Conservation (phyloP, 208 protist species). For the Acanthamoeba lenticulata region DNA sequence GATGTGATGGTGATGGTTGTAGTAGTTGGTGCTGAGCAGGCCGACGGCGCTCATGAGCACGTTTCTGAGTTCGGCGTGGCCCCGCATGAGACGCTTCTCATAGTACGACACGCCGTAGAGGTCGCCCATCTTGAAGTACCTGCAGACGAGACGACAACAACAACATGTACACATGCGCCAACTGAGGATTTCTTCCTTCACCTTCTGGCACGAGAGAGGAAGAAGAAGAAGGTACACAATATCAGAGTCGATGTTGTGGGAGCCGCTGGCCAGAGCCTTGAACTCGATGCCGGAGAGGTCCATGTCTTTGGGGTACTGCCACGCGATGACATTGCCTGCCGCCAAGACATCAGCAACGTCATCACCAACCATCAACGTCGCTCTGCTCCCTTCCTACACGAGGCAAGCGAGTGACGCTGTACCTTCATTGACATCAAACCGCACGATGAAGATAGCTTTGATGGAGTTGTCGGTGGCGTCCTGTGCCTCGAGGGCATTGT, state of each 20-base stretch:
- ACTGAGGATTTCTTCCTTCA: not conserved
- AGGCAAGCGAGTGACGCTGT: no score
- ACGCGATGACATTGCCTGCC: constrained; percentile 45
- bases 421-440: constrained; percentile 44
- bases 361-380: not conserved
- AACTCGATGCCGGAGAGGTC: constrained; percentile 57
- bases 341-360: not conserved
- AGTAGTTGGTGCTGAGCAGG: constrained; percentile 16
- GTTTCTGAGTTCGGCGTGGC: not conserved
- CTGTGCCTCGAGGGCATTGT: not conserved
- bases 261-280: constrained; percentile 64
- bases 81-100: constrained; percentile 12
- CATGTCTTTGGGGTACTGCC: constrained; percentile 55
- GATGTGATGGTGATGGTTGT: constrained; percentile 16
- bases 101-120: constrained; percentile 41
- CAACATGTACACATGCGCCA: not conserved
- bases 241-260: not conserved
- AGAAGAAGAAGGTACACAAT: not conserved
- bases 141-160: not conserved
- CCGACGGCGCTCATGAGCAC: constrained; percentile 49
- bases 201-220: not conserved
- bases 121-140: not conserved
- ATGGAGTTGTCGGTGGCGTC: not conserved
- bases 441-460: constrained; percentile 25
- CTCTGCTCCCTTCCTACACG: no score